phyloP scores from a whole-genome alignment of 2,329 filamentous ascomycete species.

The Penicillium psychrosexuale region DNA sequence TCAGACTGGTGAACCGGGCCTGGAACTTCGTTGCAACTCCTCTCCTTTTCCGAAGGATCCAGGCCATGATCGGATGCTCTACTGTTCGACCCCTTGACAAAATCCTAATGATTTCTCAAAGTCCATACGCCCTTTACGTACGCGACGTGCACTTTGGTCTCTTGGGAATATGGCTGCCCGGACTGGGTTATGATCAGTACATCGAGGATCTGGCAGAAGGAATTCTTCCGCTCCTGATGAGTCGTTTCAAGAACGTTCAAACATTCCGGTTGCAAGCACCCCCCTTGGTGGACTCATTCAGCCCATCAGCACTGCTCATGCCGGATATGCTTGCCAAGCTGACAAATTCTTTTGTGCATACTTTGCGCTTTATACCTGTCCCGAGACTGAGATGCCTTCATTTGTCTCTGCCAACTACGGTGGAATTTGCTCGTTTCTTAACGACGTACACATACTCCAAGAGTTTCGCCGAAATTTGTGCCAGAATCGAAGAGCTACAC shows the following conservation, averaged over 20 bases:
- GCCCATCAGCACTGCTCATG: background rate
- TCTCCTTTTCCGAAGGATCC: background rate
- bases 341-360: background rate
- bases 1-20: background rate
- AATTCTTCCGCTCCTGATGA: background rate
- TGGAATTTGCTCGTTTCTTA: constrained; percentile 1
- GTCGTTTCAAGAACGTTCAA: background rate
- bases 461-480: background rate
- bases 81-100: background rate
- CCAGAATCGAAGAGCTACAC: background rate
- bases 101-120: background rate
- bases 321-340: background rate
- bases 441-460: background rate
- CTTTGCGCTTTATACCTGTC: background rate
- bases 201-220: background rate
- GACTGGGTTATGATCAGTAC: background rate
- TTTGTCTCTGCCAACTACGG: background rate
- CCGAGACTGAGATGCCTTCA: background rate
- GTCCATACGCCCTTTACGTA: background rate
- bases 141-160: background rate
- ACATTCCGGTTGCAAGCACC: background rate
- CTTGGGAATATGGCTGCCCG: background rate
- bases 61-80: background rate
- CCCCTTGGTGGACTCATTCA: background rate
- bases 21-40: background rate